Base-by-base conservation (phyloP, 495 filamentous ascomycete species). In the Neurospora sublineolata region DNA sequence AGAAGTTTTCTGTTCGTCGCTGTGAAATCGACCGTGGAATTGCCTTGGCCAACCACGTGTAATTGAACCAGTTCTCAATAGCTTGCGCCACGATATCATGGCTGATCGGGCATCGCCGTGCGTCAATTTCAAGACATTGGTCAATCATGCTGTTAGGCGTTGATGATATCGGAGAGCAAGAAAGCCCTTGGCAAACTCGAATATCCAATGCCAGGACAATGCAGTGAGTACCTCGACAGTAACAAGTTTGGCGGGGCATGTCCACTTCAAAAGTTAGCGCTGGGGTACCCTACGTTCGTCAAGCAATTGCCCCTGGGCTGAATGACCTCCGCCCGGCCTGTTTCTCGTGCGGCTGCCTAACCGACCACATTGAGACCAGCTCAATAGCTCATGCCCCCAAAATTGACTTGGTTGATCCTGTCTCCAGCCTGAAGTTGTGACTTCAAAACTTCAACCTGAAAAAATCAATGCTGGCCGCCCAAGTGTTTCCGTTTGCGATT, bases 161-260 rank as follows among this genome's bases (percentile, higher is more conserved):
- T 60, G n/a, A n/a, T n/a, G n/a, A n/a, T 11, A 46, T 5, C 0
- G 42, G n/a, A 46, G 2, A 12, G 3, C 9, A 44, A 46, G 42
- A 44, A 44, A 44, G 41, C 41, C 41, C 41, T 10, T 20, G 0
- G 16, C 40, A 18, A 44, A 2, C 8, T 20, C 18, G 2, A 9
- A 10, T 3, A 0, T n/a, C 2, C 18, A 9, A 46, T 46, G 18
- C 11, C n/a, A 46, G n/a, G n/a, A 46, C 1, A 20, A 5, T 42
- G 8, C 8, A 1, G 20, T 6, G 4, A 27, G 20, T 23, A 52
- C 44, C 14, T 52, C 3, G 5, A 6, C 1, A 33, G 52, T 33
- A 33, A 60, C 52, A 18, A 0, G 0, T 9, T 30, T 18, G 27
- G 2, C 0, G 1, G 1, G 3, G 12, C 1, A 18, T 8, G 0